Percentiles rank a stretch among this genome's conserved stretches.
Evolutionary conservation across 768 basidiomycete species (phyloP).

Genomic region (Coprinopsis sp.): DNA sequence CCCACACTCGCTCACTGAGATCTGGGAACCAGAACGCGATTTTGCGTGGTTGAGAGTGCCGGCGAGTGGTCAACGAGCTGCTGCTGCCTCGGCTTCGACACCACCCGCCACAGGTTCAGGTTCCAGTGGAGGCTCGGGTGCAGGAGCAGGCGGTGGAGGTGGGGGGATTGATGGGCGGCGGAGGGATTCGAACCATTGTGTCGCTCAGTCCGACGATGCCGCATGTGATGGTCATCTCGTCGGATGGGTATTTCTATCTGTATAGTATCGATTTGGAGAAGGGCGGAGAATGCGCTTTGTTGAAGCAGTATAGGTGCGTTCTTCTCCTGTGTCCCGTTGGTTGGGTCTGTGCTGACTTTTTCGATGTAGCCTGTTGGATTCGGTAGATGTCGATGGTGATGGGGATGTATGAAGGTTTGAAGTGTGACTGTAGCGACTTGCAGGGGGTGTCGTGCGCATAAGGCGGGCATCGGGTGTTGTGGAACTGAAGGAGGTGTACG

Average conservation of each 20-base stretch:
- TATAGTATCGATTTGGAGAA: constrained; percentile 95
- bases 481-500: no score
- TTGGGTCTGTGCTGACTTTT: background rate
- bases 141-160: no score
- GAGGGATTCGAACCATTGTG: no score
- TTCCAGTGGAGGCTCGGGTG: no score
- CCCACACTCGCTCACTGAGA: constrained; percentile 85
- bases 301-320: constrained; percentile 78
- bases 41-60: constrained; percentile 90
- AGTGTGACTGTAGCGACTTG: background rate
- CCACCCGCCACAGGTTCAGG: constrained; percentile 1
- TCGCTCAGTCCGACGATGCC: no score
- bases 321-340: background rate
- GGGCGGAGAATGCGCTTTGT: constrained; percentile 90
- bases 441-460: no score
- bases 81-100: background rate
- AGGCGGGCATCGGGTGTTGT: no score
- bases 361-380: constrained; percentile 1
- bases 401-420: no score
- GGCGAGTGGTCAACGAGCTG: constrained; percentile 47
- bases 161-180: no score
- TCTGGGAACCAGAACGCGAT: constrained; percentile 96
- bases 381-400: constrained; percentile 6
- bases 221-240: constrained; percentile 95
- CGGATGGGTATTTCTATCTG: constrained; percentile 92